Base-by-base conservation (phyloP, 1,139 yeast species). In the Scheffersomyces titani region DNA sequence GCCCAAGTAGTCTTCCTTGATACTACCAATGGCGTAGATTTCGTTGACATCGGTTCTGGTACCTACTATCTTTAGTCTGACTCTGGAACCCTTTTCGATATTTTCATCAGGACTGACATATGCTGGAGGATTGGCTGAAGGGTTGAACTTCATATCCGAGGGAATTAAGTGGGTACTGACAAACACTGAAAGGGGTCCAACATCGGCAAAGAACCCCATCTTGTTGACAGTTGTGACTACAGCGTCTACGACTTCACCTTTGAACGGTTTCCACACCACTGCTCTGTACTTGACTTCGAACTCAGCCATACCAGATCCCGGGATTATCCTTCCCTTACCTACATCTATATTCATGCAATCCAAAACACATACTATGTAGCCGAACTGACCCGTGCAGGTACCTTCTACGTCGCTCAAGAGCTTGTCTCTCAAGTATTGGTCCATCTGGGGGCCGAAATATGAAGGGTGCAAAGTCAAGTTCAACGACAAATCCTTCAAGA, bases 61-160 rank as follows among this genome's bases (percentile, higher is more conserved):
- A 74, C 99, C 99, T 55, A 94, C 98, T 54, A 94, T 91, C 80
- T 94, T 94, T 65, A 96, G 87, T 71, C 99, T 85, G 44, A 94
- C 96, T 66, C 94, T 86, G 55, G 97, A 88, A 44, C 98, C 98
- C 73, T 92, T 93, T 69, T 92, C 97, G 57, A 94, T 91, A 61
- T 92, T 88, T 76, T 93, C 98, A 67, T 94, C 99, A 47, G 96
- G 97, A 61, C 96, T 89, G 57, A 90, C 96, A 71, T 92, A 96
- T n/a, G 98, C 97, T 7, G 99, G 99, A 16, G 99, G 99, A 66
- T 94, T 93, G 22, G 98, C 96, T 19, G 96, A 89, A 3, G 99
- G 97, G 67, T 93, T 94, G 72, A 89, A 94, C 59, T 88, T 84
- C 93, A 96, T 89, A 71, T 93, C 98, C 46, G 92, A 87, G 11